Percentiles rank a stretch among this genome's conserved stretches.
Conservation (phyloP, 2,329 filamentous ascomycete species). For the Aspergillus sp. region DNA sequence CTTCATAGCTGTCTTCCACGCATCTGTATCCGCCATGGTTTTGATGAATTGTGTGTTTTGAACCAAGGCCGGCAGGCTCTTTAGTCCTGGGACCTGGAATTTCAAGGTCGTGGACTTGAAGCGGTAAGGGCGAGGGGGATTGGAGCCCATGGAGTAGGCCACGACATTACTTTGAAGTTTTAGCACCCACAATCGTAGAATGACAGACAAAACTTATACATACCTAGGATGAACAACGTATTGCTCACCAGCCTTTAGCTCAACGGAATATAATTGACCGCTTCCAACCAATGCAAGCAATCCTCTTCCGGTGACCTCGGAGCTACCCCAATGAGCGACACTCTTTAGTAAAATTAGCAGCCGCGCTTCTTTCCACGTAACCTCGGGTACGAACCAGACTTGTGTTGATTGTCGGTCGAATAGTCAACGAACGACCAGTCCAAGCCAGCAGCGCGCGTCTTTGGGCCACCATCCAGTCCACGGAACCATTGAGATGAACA, state of each 20-base stretch:
- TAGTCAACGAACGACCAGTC: conserved; percentile 82
- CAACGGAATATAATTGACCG: conserved; percentile 86
- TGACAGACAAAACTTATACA: conserved; percentile 4
- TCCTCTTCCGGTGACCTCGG: conserved; percentile 82
- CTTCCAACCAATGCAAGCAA: conserved; percentile 80
- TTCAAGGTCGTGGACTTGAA: conserved; percentile 74
- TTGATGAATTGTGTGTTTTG: conserved; percentile 72
- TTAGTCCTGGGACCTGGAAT: conserved; percentile 72
- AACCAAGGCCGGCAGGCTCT: conserved; percentile 61
- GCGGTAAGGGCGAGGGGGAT: conserved; percentile 78
- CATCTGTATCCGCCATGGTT: conserved; percentile 67
- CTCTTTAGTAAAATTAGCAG: conserved; percentile 55
- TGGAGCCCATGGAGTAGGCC: conserved; percentile 77
- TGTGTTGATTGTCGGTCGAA: conserved; percentile 73
- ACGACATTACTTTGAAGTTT: conserved; percentile 68
- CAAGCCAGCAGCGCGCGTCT: conserved; percentile 88
- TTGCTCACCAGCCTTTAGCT: conserved; percentile 77
- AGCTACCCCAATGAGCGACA: conserved; percentile 87
- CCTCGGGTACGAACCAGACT: conserved; percentile 55
- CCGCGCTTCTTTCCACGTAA: background rate
- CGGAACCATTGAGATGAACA: conserved; percentile 85
- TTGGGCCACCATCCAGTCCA: conserved; percentile 93
- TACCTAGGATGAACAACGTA: conserved; percentile 82
- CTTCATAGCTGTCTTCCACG: conserved; percentile 70
- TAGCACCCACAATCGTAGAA: background rate